Percentiles rank a stretch among this genome's conserved stretches.
These are phyloP conservation scores for Hericium coralloides DNA, from an alignment of 768 basidiomycete species.

Conservation along the genomic window DNA sequence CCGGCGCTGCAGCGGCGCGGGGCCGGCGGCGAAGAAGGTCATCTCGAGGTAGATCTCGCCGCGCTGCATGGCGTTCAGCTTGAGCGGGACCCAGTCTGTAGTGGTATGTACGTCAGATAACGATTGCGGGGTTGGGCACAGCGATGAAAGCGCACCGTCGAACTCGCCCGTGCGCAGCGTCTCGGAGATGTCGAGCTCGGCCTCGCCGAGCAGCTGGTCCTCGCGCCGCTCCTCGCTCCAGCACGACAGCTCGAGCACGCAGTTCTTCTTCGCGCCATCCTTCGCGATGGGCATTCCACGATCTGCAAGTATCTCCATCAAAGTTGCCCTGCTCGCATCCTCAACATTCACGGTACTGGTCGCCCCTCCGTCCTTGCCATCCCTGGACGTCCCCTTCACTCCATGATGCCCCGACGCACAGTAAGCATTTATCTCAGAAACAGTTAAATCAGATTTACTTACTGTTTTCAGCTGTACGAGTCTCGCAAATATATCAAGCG, in stretches of 20 bases:
- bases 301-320: no score
- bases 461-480: no score
- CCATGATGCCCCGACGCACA: no score
- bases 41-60: conserved; percentile 90
- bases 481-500: no score
- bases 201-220: conserved; percentile 69
- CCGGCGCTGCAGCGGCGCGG: conserved; percentile 32
- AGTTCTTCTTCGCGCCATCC: conserved; percentile 40
- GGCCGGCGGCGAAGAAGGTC: conserved; percentile 78
- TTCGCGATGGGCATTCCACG: conserved; percentile 64
- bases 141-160: conserved; percentile 55
- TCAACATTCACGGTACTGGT: no score
- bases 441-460: no score
- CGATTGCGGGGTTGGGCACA: conserved; percentile 10
- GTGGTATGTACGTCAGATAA: background rate
- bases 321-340: no score
- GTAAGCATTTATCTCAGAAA: no score
- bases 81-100: conserved; percentile 62
- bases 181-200: conserved; percentile 63
- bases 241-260: conserved; percentile 66
- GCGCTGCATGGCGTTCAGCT: conserved; percentile 50
- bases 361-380: no score
- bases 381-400: no score
- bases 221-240: conserved; percentile 74
- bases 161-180: conserved; percentile 84